Evolutionary conservation across 2,329 filamentous ascomycete species (phyloP).

Genomic region (Leptoxyphium fumago): DNA sequence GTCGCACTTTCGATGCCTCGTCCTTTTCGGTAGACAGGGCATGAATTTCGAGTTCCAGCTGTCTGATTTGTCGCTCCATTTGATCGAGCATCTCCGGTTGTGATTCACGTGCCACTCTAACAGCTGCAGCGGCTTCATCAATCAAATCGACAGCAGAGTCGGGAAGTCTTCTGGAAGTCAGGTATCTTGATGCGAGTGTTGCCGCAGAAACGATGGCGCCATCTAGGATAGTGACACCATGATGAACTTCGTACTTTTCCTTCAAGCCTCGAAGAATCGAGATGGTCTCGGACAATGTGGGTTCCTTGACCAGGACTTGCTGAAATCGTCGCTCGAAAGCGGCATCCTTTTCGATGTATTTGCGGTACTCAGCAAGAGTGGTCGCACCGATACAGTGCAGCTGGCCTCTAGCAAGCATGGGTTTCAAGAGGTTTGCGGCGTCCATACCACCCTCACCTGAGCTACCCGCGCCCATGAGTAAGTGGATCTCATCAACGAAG

Average conservation of each 20-base stretch:
- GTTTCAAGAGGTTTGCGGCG: conserved; percentile 91
- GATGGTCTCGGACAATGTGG: conserved; percentile 72
- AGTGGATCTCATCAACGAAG: conserved; percentile 96
- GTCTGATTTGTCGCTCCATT: conserved; percentile 74
- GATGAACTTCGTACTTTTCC: conserved; percentile 95
- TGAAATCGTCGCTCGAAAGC: conserved; percentile 98
- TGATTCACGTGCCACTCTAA: conserved; percentile 86
- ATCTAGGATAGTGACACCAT: conserved; percentile 92
- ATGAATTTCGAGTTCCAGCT: conserved; percentile 95
- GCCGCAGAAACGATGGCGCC: conserved; percentile 82
- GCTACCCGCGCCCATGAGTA: conserved; percentile 92
- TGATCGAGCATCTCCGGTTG: conserved; percentile 93
- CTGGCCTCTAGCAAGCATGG: conserved; percentile 92
- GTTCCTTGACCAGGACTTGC: conserved; percentile 94
- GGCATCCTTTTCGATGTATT: conserved; percentile 97
- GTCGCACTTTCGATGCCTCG: conserved; percentile 71
- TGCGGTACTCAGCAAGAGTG: conserved; percentile 86
- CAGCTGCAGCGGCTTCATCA: conserved; percentile 92
- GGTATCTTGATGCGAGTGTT: conserved; percentile 83
- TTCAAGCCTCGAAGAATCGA: conserved; percentile 98
- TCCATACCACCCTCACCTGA: conserved; percentile 98
- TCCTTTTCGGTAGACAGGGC: conserved; percentile 89
- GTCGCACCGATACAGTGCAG: conserved; percentile 97
- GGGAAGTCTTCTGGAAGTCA: conserved; percentile 78
- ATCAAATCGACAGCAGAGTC: conserved; percentile 95